Conservation (phyloP, 169 alveolate species). For the Theileria orientalis region DNA sequence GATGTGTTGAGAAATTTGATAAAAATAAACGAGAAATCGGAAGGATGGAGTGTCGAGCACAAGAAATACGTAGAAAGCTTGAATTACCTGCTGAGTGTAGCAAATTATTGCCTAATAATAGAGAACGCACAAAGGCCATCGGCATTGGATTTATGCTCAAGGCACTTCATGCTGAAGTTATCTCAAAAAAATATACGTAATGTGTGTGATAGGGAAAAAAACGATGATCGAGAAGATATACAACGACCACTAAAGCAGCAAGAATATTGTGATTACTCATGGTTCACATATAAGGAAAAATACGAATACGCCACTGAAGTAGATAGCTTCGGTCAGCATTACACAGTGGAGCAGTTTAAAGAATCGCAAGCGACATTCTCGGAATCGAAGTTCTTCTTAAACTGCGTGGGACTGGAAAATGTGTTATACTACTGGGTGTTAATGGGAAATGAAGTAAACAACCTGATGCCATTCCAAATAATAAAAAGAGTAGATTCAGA, state of each 20-base stretch:
- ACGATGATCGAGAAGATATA: too few relatives aligned
- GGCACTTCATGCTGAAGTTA: not conserved
- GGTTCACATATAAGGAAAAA: not conserved
- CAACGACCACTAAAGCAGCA: too few relatives aligned
- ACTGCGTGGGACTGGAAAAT: slow-evolving; percentile 23
- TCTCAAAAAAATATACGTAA: too few relatives aligned
- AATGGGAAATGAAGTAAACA: slow-evolving; percentile 43
- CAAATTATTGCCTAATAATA: not conserved
- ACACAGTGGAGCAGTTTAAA: not conserved
- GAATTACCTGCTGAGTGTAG: not conserved
- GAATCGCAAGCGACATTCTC: not conserved
- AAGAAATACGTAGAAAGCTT: not conserved
- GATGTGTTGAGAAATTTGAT: slow-evolving; percentile 7
- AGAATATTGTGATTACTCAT: too few relatives aligned
- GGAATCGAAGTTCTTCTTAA: not conserved
- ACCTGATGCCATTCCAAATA: not conserved
- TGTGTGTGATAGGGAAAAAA: too few relatives aligned
- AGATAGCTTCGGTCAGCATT: not conserved
- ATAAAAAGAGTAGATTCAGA: not conserved
- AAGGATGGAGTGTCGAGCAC: not conserved
- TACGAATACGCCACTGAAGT: not conserved
- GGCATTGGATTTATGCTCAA: not conserved
- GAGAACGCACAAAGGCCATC: not conserved
- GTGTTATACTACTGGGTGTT: slow-evolving; percentile 49
- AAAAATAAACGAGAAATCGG: not conserved